Conservation (phyloP, 805 yeast species). For the Yamadazyma endophytica region DNA sequence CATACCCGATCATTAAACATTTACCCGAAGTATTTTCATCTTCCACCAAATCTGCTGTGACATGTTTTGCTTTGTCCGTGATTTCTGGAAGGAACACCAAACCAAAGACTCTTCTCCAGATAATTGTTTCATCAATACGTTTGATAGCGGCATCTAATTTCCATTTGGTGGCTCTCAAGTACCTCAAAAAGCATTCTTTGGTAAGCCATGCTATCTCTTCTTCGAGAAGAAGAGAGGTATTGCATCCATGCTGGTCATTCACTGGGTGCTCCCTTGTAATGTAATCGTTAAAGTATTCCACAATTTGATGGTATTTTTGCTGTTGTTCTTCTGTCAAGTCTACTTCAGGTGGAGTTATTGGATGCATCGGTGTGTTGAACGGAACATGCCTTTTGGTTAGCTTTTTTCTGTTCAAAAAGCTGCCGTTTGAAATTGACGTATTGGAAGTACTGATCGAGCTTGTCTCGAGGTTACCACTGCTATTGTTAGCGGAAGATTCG, state of each 20-base stretch:
- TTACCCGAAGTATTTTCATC: slow-evolving; percentile 52
- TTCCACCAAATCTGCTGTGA: slow-evolving; percentile 40
- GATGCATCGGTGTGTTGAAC: slow-evolving; percentile 35
- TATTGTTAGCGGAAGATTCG: not conserved
- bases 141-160: slow-evolving; percentile 39
- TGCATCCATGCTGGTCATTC: slow-evolving; percentile 16
- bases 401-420: slow-evolving; percentile 8
- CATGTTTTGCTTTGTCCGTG: slow-evolving; percentile 21
- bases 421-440: not conserved
- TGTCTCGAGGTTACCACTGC: not conserved
- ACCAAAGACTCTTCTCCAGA: slow-evolving; percentile 56
- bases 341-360: slow-evolving; percentile 25
- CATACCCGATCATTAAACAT: slow-evolving; percentile 51
- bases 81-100: slow-evolving; percentile 25
- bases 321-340: slow-evolving; percentile 28
- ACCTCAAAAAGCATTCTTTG: slow-evolving; percentile 50
- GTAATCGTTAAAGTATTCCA: slow-evolving; percentile 25
- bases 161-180: slow-evolving; percentile 52
- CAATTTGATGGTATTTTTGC: slow-evolving; percentile 25
- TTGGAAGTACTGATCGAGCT: not conserved
- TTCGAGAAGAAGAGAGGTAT: slow-evolving; percentile 12
- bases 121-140: slow-evolving; percentile 43
- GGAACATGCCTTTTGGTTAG: slow-evolving; percentile 35
- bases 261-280: slow-evolving; percentile 24
- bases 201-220: slow-evolving; percentile 44